Conservation (phyloP, 352 stramenopile species). For the Globisporangium emineosum region DNA sequence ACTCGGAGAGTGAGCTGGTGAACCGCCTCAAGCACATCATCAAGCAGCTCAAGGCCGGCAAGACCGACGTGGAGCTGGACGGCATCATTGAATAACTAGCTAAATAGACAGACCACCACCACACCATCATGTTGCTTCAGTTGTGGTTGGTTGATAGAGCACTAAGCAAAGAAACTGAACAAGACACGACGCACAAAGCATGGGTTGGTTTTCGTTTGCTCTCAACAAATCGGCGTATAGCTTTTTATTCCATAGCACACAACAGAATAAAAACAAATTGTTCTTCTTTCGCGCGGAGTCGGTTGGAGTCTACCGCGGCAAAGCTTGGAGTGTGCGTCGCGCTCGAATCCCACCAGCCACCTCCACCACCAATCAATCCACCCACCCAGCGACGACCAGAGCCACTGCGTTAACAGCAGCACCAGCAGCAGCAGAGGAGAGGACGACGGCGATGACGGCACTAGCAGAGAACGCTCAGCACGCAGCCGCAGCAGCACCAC, state of each 20-base stretch:
- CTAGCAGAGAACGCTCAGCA: background rate
- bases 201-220: conserved; percentile 30
- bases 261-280: conserved; percentile 32
- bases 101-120: background rate
- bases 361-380: background rate
- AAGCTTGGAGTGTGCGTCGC: background rate
- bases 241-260: conserved; percentile 44
- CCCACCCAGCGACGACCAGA: background rate
- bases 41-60: conserved; percentile 64
- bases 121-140: background rate
- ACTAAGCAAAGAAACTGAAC: background rate
- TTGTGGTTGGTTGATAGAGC: too few relatives aligned
- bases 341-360: conserved; percentile 1
- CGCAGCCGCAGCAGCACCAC: conserved; percentile 5
- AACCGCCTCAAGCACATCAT: conserved; percentile 84
- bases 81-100: conserved; percentile 44
- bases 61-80: conserved; percentile 68
- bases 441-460: background rate
- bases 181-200: conserved; percentile 15
- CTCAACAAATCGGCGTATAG: conserved; percentile 87
- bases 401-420: conserved; percentile 5
- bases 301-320: conserved; percentile 21
- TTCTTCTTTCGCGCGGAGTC: conserved; percentile 4
- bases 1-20: conserved; percentile 79
- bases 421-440: background rate